A percentile compares a stretch with the other conserved stretches of the same genome.
Conservation (phyloP, 345 rosid species). For the Pistacia vera region DNA sequence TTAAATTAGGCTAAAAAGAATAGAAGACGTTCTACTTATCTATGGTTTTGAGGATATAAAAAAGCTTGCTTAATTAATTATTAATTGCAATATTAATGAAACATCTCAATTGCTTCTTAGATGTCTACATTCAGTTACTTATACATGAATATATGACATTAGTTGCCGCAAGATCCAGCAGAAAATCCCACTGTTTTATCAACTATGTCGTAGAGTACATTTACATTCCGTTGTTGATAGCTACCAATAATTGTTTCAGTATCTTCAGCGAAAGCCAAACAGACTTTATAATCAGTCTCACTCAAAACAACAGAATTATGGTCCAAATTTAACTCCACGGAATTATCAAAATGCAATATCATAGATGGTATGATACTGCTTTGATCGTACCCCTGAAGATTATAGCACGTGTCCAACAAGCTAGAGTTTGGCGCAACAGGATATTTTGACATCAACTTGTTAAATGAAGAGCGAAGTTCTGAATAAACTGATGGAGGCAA, state of each 20-base stretch:
- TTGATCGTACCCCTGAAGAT: conserved; percentile 5
- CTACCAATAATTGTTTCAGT: conserved; percentile 25
- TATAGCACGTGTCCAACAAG: conserved; percentile 27
- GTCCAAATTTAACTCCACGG: conserved; percentile 23
- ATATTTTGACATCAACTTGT: conserved; percentile 17
- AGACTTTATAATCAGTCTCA: conserved; percentile 19
- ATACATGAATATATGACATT: neutral
- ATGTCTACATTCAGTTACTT: too few relatives aligned
- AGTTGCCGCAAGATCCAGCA: neutral
- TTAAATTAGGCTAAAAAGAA: too few relatives aligned
- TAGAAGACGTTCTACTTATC: too few relatives aligned
- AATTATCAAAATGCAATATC: conserved; percentile 27
- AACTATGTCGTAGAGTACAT: conserved; percentile 7
- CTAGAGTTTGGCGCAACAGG: neutral
- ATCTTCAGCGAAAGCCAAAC: conserved; percentile 33
- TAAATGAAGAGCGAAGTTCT: conserved; percentile 20
- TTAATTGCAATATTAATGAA: too few relatives aligned
- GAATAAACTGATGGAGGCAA: conserved; percentile 21
- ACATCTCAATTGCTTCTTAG: too few relatives aligned
- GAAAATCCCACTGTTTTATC: neutral
- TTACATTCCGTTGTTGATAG: conserved; percentile 24
- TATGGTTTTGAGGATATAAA: too few relatives aligned
- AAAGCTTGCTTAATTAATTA: too few relatives aligned
- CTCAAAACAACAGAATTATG: conserved; percentile 14
- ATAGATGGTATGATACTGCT: conserved; percentile 14